A percentile compares a stretch with the other conserved stretches of the same genome.
Evolutionary conservation across 2,329 filamentous ascomycete genomes (phyloP).

Genomic region (Raffaelea albimanens): DNA sequence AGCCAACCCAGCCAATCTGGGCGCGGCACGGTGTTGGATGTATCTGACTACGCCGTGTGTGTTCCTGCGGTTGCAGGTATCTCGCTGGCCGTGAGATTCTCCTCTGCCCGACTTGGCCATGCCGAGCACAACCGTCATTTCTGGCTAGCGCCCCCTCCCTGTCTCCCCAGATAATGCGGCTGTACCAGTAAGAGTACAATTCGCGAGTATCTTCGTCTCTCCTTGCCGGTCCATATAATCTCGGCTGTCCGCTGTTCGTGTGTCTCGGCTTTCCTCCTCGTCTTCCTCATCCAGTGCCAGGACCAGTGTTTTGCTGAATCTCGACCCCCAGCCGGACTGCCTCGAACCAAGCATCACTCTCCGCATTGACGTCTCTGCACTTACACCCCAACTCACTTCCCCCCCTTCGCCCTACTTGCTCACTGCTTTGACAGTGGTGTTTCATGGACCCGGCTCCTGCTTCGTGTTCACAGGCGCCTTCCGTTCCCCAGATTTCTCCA

Average conservation of each 20-base stretch:
- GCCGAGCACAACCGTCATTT: slow-evolving; percentile 3
- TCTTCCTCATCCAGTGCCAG: neutral
- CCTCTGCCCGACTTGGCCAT: slow-evolving; percentile 3
- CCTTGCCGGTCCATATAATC: neutral
- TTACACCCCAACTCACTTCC: too few species aligned
- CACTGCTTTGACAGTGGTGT: slow-evolving; percentile 5
- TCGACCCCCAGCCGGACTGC: too few species aligned
- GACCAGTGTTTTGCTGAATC: neutral
- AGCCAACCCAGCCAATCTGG: too few species aligned
- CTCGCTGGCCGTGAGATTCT: neutral
- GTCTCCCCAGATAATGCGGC: neutral
- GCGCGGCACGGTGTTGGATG: too few species aligned
- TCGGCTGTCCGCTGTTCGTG: neutral
- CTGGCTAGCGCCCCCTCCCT: slow-evolving; percentile 4
- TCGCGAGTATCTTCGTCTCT: neutral
- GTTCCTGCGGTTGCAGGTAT: neutral
- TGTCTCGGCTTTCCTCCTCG: neutral
- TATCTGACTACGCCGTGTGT: too few species aligned
- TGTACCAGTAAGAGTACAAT: neutral
- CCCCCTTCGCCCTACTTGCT: neutral
- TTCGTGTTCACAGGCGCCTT: neutral
- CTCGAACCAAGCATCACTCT: neutral
- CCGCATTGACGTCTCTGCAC: neutral
- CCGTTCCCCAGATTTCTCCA: neutral
- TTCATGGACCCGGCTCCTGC: slow-evolving; percentile 2